Evolutionary conservation across 352 stramenopile genomes (phyloP), one percentile per base, ranked within the genome.

Genomic region (Globisporangium radiosum): DNA sequence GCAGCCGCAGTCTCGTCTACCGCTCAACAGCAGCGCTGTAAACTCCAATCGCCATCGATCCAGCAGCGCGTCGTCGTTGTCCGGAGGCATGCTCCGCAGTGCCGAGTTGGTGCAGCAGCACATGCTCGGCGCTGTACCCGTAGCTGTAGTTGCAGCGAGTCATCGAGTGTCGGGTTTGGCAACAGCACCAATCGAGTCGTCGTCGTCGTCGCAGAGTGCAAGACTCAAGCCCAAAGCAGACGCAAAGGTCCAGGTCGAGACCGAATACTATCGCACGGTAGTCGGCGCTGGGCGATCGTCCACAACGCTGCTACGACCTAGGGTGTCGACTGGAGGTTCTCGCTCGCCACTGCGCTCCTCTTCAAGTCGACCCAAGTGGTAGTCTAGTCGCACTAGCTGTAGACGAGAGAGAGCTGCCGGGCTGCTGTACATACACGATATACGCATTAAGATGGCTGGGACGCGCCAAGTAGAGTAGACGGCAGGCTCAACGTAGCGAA

Each of bases 211-310:
- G 4, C 15, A 25, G 4, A 59, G 47, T 36, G 19, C 50, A 10
- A 33, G 25, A 33, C 25, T 33, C 25, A 63, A 54, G n/a, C 4
- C 59, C 4, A 63, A 56, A 13, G 37, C 54, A 17, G 55, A 51
- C 33, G 33, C 13, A 3, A 61, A 68, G 48, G 62, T 68, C 47
- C 59, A 83, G 48, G 73, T 87, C 42, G 77, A 87, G 55, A 72
- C 81, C 67, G 71, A 81, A 62, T 76, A 75, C 52, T 64, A 84
- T 57, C 66, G 69, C 37, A 81, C 71, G 45, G 60, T 65, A 0
- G 47, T 73, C 53, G 37, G 40, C 25, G 36, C 51, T 38, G 58
- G 58, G 7, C 14, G 17, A 17, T 40, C 58, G 1, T 0, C 37
- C 3, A 39, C 43, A 7, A 37, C 10, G 1, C 13, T 36, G 5